A percentile compares a stretch with the other conserved stretches of the same genome.
phyloP scores from a whole-genome alignment of 306 rosid species.

The Lablab purpureus region DNA sequence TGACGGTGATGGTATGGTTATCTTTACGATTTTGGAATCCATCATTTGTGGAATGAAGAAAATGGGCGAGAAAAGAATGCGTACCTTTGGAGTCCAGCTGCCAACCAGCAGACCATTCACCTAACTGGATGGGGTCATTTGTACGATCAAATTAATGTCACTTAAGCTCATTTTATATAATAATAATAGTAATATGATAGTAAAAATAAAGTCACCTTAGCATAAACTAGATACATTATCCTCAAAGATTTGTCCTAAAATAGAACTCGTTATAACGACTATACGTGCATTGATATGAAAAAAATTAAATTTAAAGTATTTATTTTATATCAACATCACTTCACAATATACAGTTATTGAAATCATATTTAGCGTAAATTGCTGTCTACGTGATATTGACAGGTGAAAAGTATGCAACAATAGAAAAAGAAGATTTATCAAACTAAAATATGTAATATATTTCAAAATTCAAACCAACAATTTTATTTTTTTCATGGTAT shows the following conservation, averaged over 20 bases:
- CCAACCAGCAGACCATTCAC: constrained; percentile 50
- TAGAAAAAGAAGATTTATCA: neutral
- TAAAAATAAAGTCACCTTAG: neutral
- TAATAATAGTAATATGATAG: neutral
- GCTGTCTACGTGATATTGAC: constrained; percentile 5
- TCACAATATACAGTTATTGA: neutral
- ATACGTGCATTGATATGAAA: constrained; percentile 4
- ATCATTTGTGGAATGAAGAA: constrained; percentile 57
- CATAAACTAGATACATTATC: constrained; percentile 16
- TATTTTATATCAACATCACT: neutral
- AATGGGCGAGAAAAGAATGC: constrained; percentile 50
- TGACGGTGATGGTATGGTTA: constrained; percentile 50
- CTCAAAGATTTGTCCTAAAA: neutral
- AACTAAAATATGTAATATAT: constrained; percentile 4
- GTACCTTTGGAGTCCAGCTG: constrained; percentile 54
- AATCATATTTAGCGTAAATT: constrained; percentile 4
- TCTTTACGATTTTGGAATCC: constrained; percentile 60
- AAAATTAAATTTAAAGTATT: neutral
- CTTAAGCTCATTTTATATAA: neutral
- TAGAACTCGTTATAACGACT: neutral
- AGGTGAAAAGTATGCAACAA: neutral
- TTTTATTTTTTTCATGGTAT: neutral
- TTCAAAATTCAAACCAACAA: neutral
- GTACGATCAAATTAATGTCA: constrained; percentile 39
- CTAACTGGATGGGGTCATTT: constrained; percentile 57